A percentile compares a stretch with the other conserved stretches of the same genome.
phyloP scores from a whole-genome alignment of 345 rosid genomes.

The Moricandia moricandioides region DNA sequence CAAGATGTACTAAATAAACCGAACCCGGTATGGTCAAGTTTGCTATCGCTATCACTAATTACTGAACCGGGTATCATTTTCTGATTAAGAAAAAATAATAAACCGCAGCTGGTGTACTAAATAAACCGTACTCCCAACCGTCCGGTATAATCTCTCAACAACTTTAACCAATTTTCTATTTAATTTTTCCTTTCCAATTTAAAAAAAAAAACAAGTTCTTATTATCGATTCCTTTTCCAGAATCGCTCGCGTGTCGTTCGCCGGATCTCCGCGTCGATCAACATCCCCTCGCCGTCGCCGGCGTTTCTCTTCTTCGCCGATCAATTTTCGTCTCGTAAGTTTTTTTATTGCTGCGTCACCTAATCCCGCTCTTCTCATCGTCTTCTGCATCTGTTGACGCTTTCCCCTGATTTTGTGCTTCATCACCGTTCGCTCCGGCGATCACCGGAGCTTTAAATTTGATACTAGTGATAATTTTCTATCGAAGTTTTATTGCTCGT shows the following conservation, averaged over 20 bases:
- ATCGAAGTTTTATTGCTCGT: too few species aligned
- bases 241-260: not conserved
- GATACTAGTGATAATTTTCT: too few species aligned
- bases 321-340: not conserved
- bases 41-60: not conserved
- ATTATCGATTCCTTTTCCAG: not conserved
- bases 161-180: not conserved
- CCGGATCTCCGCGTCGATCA: slow-evolving; percentile 7
- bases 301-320: not conserved
- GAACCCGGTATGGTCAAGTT: too few species aligned
- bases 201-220: not conserved
- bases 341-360: not conserved
- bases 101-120: not conserved
- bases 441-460: too few species aligned
- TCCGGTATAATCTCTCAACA: not conserved
- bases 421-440: too few species aligned
- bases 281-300: not conserved
- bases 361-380: not conserved
- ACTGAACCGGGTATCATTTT: not conserved
- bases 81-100: too few species aligned
- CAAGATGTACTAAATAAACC: too few species aligned
- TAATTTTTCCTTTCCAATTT: not conserved
- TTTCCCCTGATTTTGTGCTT: not conserved
- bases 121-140: not conserved
- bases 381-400: not conserved